phyloP scores from a whole-genome alignment of 441 rosid genomes.

The Populus hybrid region DNA sequence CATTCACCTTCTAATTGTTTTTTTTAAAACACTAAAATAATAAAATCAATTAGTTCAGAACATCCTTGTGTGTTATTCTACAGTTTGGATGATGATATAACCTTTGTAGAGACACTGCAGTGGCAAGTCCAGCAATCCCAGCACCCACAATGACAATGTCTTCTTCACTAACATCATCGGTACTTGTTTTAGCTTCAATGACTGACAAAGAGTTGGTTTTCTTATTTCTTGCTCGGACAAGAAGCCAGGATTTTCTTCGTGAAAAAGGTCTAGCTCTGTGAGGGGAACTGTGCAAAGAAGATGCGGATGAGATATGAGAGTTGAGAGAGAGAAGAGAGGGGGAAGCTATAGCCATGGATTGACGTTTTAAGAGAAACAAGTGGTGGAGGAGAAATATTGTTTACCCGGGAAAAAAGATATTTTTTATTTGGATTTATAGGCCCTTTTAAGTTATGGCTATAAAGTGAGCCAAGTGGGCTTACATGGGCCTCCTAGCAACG shows the following conservation, averaged over 20 bases:
- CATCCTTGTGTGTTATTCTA: not conserved
- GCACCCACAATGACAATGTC: slow-evolving; percentile 75
- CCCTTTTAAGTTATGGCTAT: not conserved
- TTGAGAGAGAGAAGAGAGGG: slow-evolving; percentile 34
- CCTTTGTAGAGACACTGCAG: slow-evolving; percentile 83
- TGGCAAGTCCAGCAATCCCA: slow-evolving; percentile 88
- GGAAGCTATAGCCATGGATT: slow-evolving; percentile 31
- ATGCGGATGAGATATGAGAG: slow-evolving; percentile 20
- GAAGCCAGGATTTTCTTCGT: slow-evolving; percentile 19
- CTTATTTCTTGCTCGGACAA: slow-evolving; percentile 22
- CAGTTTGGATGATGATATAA: slow-evolving; percentile 14
- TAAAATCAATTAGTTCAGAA: not conserved
- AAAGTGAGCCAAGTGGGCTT: not conserved
- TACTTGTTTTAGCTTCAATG: slow-evolving; percentile 21
- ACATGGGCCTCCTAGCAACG: too few relatives aligned
- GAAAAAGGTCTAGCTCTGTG: slow-evolving; percentile 3
- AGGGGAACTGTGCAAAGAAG: slow-evolving; percentile 14
- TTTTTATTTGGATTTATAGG: not conserved
- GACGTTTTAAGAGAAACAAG: not conserved
- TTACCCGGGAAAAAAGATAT: not conserved
- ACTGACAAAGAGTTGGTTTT: slow-evolving; percentile 19
- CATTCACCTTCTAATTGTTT: not conserved
- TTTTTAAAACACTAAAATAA: not conserved
- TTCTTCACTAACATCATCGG: slow-evolving; percentile 40
- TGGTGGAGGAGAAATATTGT: not conserved